Conservation (phyloP, 176 grass and related monocot species). For the Hsuehochloa calcarea region DNA sequence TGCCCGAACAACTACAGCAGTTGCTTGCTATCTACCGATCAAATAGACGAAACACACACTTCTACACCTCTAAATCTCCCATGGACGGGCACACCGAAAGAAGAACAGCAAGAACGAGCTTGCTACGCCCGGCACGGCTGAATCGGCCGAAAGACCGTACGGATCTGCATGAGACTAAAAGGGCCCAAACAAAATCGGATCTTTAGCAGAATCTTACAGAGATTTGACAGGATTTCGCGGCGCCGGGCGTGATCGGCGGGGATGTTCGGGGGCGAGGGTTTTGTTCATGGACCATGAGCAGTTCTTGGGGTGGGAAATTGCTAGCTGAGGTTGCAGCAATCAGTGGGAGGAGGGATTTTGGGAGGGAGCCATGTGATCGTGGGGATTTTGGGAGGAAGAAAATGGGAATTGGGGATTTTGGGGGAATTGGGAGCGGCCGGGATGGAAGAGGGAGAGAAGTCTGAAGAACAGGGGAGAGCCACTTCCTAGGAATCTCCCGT, state of each 20-base stretch:
- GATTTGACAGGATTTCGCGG: neutral
- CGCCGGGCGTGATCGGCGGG: neutral
- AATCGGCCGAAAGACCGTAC: neutral
- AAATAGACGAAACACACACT: neutral
- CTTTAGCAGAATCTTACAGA: neutral
- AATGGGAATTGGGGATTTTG: neutral
- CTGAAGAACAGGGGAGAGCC: neutral
- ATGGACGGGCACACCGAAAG: neutral
- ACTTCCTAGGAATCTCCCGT: conserved; percentile 4
- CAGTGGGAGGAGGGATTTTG: neutral
- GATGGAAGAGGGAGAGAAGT: neutral
- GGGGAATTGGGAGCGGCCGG: neutral
- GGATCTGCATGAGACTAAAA: neutral
- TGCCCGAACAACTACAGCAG: neutral
- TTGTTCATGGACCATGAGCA: neutral
- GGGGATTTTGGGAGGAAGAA: neutral
- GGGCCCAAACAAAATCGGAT: conserved; percentile 22
- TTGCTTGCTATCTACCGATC: neutral
- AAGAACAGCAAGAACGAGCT: conserved; percentile 8
- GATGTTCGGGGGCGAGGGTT: neutral
- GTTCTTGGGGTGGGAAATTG: neutral
- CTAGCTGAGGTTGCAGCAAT: neutral
- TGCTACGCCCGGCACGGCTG: neutral
- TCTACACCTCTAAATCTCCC: neutral
- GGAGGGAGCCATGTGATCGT: neutral